Evolutionary conservation across 2,329 filamentous ascomycete species (phyloP), one percentile per base, ranked within the genome.

Genomic region (Fusarium sp.): DNA sequence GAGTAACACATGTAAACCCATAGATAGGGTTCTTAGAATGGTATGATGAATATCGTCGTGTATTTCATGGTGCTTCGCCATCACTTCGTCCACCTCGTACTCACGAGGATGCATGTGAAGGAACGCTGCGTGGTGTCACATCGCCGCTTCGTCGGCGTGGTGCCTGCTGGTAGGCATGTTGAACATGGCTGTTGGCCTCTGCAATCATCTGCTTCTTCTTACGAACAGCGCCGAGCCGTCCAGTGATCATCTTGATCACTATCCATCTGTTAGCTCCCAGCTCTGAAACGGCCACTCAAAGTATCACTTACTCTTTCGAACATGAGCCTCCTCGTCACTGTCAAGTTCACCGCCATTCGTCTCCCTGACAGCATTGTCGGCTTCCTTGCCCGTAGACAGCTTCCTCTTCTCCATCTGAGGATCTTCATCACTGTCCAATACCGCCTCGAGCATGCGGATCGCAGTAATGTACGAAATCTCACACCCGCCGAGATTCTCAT

Each of bases 401-500:
- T 72, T 81, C 67, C 75, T 79, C 20, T 64, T 80, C 73, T 65
- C 81, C 17, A 58, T 63, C 24, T 59, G 58, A 79, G 84, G 70
- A 40, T 90, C 89, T 29, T 91, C 94, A 68, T 97, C 95, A 55
- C 89, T 92, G 77, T 99, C 96, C 66, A 99, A 84, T 4, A 99
- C 94, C 17, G 96, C 96, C 83, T 99, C 96, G 16, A 98, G 88
- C 93, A 99, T 96, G 72, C 94, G 91, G 73, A 98, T 95, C 0
- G 96, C 95, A 0, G 96, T 98, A 62, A 94, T 89, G 80, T 99
- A 99, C 20, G 95, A 95, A 29, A 98, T 91, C 79, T 98, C 95
- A 80, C 96, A 98, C 17, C 95, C 94, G 1, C 87, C 84, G 27
- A 98, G 86, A 81, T 98, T 95, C 71, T 96, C 94, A 66, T 96